Evolutionary conservation across 305 asterid genomes (phyloP).

Genomic region (Solanum hybrid): DNA sequence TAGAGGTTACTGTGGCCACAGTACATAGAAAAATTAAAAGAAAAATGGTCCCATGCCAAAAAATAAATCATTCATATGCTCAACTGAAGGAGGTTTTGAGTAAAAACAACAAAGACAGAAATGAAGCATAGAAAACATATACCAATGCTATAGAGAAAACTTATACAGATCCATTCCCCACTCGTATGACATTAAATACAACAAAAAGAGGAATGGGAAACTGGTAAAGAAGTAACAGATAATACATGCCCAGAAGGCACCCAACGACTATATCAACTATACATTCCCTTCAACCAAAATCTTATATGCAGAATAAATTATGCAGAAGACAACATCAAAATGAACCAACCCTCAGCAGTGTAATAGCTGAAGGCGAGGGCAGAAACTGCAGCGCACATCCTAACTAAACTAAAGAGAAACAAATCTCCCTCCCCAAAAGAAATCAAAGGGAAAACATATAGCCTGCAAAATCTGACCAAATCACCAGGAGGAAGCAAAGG

Average conservation of each 20-base stretch:
- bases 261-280: not conserved
- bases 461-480: not conserved
- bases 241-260: not conserved
- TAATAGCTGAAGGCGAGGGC: not conserved
- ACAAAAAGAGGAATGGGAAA: not conserved
- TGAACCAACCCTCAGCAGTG: not conserved
- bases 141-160: not conserved
- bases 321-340: not conserved
- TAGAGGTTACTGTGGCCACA: not conserved
- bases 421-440: not conserved
- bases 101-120: not conserved
- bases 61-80: not conserved
- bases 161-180: not conserved
- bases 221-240: not conserved
- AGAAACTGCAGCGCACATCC: not conserved
- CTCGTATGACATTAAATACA: not conserved
- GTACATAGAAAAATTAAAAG: not conserved
- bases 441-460: not conserved
- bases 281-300: conserved; percentile 1
- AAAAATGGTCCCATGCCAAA: not conserved
- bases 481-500: not conserved
- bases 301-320: conserved; percentile 1
- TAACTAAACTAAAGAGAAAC: not conserved
- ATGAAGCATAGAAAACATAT: not conserved
- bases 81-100: not conserved